Evolutionary conservation across 1,284 basidiomycete genomes (phyloP), one percentile per base, ranked within the genome.

Genomic region (Ganoderma lingzhi): DNA sequence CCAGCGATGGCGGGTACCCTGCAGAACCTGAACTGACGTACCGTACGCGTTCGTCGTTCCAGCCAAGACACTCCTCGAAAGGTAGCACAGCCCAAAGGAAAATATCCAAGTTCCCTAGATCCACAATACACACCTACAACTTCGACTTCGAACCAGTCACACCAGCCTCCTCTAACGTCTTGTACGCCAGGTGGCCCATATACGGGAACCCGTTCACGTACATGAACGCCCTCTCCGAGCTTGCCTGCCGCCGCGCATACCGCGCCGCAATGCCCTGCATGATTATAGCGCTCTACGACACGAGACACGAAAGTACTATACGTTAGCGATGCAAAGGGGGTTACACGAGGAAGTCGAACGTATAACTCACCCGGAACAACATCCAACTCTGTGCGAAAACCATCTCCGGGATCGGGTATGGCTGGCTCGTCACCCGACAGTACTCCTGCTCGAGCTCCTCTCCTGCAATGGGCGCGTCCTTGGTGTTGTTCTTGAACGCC

Each of bases 251-350:
- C 15, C 70, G 71, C 19, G 76, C 76, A 55, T 76, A 73, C 17
- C 97, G 88, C 5, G 97, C 97, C 1, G 96, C 95, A 70, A 99
- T 97, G 3, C 97, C 97, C 82, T 99, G 97, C 0, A 89, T 84
- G 74, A 98, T 98, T 70, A 99, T 89, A 0, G 95, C 88, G 48
- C 95, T 82, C 92, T 96, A 72, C 63, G 30, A 15, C 28, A 35
- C 6, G 72, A 42, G 44, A 19, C 44, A 45, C 15, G 4, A 6
- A 2, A 51, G 12, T 6, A 28, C 5, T 51, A 9, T 17, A n/a
- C 48, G 30, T 32, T 15, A 12, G 17, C 4, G 51, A 56, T 59
- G 62, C 45, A 60, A 64, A 28, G 48, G 48, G 42, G 56, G 60
- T 23, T 23, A 23, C 28, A 3, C 32, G 60, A 32, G 30, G 53